These are phyloP conservation scores for Platanthera zijinensis DNA, from an alignment of 106 monocot species.

Conservation along the genomic window DNA sequence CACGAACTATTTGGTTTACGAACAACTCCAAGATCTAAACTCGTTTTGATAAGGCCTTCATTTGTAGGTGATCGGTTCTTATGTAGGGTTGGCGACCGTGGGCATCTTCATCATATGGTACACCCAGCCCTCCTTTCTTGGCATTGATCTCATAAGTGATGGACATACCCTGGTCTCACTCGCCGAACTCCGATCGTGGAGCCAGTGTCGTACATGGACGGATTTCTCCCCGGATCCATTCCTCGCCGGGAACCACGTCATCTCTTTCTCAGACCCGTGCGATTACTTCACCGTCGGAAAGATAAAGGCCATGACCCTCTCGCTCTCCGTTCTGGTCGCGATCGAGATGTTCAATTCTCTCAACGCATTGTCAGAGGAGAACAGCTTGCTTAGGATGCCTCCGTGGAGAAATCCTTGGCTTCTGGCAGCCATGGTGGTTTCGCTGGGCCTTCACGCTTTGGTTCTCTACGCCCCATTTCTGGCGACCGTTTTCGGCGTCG, in stretches of 20 bases:
- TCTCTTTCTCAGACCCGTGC: slow-evolving; percentile 61
- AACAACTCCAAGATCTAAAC: too few relatives aligned
- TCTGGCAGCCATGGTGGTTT: slow-evolving; percentile 59
- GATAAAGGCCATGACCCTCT: slow-evolving; percentile 66
- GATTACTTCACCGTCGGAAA: slow-evolving; percentile 74
- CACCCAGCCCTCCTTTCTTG: slow-evolving; percentile 69
- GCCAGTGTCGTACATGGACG: slow-evolving; percentile 54
- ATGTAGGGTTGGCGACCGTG: slow-evolving; percentile 78
- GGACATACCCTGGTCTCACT: slow-evolving; percentile 66
- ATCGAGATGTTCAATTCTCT: slow-evolving; percentile 90
- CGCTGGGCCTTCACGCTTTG: slow-evolving; percentile 58
- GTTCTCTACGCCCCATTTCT: slow-evolving; percentile 67
- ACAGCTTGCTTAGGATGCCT: slow-evolving; percentile 63
- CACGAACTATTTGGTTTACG: too few relatives aligned
- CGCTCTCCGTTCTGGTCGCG: slow-evolving; percentile 68
- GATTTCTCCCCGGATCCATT: slow-evolving; percentile 56
- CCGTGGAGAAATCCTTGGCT: slow-evolving; percentile 88
- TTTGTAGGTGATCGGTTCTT: slow-evolving; percentile 53
- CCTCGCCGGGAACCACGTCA: slow-evolving; percentile 34
- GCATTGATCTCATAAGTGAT: slow-evolving; percentile 54
- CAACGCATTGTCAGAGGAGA: slow-evolving; percentile 73
- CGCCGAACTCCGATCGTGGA: slow-evolving; percentile 55
- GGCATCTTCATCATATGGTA: slow-evolving; percentile 77
- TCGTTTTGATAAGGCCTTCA: neutral
- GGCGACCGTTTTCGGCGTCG: slow-evolving; percentile 57